Base-by-base conservation (phyloP, 257 asterid genomes). In the Solanum commersonii region DNA sequence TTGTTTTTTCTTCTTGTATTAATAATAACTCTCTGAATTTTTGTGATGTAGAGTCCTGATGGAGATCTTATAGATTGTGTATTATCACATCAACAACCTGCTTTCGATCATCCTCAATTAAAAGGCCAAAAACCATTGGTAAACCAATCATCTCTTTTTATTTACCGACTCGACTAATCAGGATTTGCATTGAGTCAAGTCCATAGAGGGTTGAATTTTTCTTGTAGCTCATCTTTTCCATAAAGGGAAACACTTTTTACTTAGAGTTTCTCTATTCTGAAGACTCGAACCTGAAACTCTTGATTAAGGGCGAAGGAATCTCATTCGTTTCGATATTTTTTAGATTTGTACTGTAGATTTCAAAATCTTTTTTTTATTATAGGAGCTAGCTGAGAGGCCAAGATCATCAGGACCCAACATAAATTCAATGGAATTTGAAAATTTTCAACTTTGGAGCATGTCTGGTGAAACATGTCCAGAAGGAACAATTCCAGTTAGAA, bases 41-140 rank as follows among this genome's bases (percentile, higher is more conserved):
- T 72, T 65, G 44, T 67, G 85, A 49, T 77, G 82, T 94, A 96
- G 99, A 95, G 99, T 92, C 98, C 98, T 5, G 98, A 96, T 83
- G 99, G 99, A 74, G 99, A 96, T 89, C 87, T 92, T 84, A 94
- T 96, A 78, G 99, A 95, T 87, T 96, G 99, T 87, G 98, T 96
- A 18, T 86, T 90, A 49, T 88, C 96, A 72, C 96, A 95, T 88
- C 90, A 94, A 49, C 99, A 96, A 68, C 98, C 98, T 86, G 98
- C 99, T 86, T 96, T 96, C 67, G 99, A 96, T 87, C 98, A 96
- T 89, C 98, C 98, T 89, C 85, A 89, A 60, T 87, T 96, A 87
- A 94, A 90, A 90, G 99, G 98, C 63, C 96, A 93, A 83, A 95
- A 89, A 68, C 98, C 98, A 85, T 23, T 94, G 98, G 99, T 96